Percentiles rank a stretch among this genome's conserved stretches.
phyloP scores from a whole-genome alignment of 495 filamentous ascomycete species.

The Podospora australis region DNA sequence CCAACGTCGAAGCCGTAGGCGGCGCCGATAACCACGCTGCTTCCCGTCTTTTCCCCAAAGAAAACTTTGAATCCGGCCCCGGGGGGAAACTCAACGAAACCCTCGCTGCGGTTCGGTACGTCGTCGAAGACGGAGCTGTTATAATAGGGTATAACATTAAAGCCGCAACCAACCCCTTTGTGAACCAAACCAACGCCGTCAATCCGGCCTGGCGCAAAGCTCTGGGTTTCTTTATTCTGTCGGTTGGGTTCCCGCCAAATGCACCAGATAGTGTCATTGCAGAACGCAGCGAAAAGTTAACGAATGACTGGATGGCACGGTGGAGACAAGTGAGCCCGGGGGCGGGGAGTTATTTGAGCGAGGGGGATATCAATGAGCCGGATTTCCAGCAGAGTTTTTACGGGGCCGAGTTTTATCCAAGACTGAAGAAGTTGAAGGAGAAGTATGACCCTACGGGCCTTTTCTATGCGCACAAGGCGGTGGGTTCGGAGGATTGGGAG shows the following conservation, averaged over 20 bases:
- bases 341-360: conserved; percentile 41
- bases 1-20: conserved; percentile 42
- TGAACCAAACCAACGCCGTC: conserved; percentile 34
- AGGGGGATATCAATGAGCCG: conserved; percentile 51
- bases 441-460: conserved; percentile 47
- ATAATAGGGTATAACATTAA: conserved; percentile 48
- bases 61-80: conserved; percentile 33
- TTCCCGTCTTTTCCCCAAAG: conserved; percentile 47
- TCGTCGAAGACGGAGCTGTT: conserved; percentile 35
- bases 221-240: conserved; percentile 41
- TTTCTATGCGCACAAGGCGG: conserved; percentile 50
- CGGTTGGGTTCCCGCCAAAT: conserved; percentile 31
- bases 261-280: conserved; percentile 34
- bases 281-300: conserved; percentile 40
- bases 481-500: conserved; percentile 49
- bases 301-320: conserved; percentile 41
- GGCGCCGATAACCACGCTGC: conserved; percentile 31
- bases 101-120: conserved; percentile 38
- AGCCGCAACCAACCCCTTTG: conserved; percentile 29
- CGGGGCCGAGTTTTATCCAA: conserved; percentile 45
- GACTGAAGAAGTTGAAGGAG: conserved; percentile 46
- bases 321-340: conserved; percentile 37
- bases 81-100: conserved; percentile 40
- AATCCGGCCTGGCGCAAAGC: conserved; percentile 47
- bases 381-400: conserved; percentile 55